Evolutionary conservation across 805 yeast species (phyloP), one percentile per base, ranked within the genome.

Genomic region (Ogataea nonfermentans): DNA sequence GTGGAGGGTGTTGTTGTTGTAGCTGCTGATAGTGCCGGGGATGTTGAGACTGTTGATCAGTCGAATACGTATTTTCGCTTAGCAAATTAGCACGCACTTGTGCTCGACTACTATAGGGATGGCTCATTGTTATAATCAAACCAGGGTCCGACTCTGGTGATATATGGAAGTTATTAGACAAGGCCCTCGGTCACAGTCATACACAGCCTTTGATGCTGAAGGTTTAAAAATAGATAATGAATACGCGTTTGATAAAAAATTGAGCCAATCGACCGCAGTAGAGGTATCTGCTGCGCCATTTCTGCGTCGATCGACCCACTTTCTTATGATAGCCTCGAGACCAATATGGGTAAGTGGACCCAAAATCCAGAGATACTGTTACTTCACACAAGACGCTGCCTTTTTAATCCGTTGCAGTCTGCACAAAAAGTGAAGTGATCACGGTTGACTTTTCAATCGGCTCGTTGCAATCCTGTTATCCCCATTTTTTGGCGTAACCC

Each of bases 31-130:
- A 32, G 6, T 24, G 34, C 3, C 31, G 32, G 6, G 37, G 36
- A 4, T 32, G 40, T 10, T 28, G 37, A n/a, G 28, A 25, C 23
- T 29, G 35, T 24, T 22, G 43, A 11, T 44, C 12, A 35, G 34
- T 9, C 15, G 40, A 22, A 16, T 40, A 34, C 29, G 35, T 29
- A 33, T 29, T 26, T 9, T 51, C 59, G 35, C 47, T 50, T 31
- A 56, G 23, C 4, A 56, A 40, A 37, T 56, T 47, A 15, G 56
- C 54, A 31, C 60, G 52, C 2, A 56, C 6, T 17, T 55, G 56
- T 24, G 59, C 41, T 30, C 52, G 55, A 12, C 41, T 52, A 48
- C 43, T 32, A 12, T 39, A 41, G 24, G 40, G 50, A 31, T 47
- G 45, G 34, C 43, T 39, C 51, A 47, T 49, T 10, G 16, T 35